A percentile compares a stretch with the other conserved stretches of the same genome.
phyloP scores from a whole-genome alignment of 371 early-diverging fungal genomes.

The Circinella minor region DNA sequence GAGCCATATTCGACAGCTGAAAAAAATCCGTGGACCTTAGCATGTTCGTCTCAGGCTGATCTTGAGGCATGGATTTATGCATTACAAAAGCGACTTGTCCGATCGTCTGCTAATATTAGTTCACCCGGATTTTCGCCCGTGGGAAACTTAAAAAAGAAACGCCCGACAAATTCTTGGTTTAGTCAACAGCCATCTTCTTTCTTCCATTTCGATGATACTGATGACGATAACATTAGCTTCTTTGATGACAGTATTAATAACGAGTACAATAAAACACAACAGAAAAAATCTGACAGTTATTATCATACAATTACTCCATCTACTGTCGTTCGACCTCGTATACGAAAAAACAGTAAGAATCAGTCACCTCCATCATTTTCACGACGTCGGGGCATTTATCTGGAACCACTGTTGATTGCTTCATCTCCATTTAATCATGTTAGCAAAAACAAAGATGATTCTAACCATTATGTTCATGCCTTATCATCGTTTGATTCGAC shows the following conservation, averaged over 20 bases:
- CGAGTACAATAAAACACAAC: background rate
- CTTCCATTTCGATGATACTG: background rate
- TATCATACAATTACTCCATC: slow-evolving; percentile 11
- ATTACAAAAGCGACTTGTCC: slow-evolving; percentile 4
- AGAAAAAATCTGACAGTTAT: background rate
- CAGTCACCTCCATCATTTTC: slow-evolving; percentile 7
- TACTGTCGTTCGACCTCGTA: slow-evolving; percentile 2
- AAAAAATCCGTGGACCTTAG: slow-evolving; percentile 31
- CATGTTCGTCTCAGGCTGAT: slow-evolving; percentile 31
- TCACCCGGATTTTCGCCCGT: background rate
- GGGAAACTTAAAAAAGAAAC: background rate
- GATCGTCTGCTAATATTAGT: background rate
- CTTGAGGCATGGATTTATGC: slow-evolving; percentile 27
- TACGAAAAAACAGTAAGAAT: background rate
- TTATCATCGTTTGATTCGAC: background rate
- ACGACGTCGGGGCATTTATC: slow-evolving; percentile 6
- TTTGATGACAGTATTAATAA: background rate
- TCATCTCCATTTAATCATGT: background rate
- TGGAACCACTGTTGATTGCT: slow-evolving; percentile 2
- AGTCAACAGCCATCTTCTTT: slow-evolving; percentile 1
- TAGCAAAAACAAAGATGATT: background rate
- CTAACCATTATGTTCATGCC: background rate
- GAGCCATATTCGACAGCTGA: slow-evolving; percentile 24
- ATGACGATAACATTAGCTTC: background rate
- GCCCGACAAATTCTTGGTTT: slow-evolving; percentile 6